Conservation (phyloP, 495 filamentous ascomycete genomes). For the Penicillium psychrofluorescens region DNA sequence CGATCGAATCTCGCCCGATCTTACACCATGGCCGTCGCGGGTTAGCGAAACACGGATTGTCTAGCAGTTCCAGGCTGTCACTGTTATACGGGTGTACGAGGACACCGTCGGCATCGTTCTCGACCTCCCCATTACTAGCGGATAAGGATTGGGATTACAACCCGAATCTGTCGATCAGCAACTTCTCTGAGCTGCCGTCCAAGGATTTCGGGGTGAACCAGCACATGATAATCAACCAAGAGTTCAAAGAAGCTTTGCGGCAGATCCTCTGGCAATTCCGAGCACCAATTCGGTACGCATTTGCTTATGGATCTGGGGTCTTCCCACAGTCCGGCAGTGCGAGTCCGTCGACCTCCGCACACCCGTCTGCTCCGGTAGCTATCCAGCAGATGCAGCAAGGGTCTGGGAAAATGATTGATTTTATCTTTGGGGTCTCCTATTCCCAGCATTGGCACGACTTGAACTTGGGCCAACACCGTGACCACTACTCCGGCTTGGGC, state of each 20-base stretch:
- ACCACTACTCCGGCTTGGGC: constrained; percentile 88
- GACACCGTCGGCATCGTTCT: constrained; percentile 26
- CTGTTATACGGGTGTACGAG: too few species aligned
- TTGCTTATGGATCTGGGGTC: constrained; percentile 95
- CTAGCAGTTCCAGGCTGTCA: background rate
- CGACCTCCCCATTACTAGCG: constrained; percentile 24
- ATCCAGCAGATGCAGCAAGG: constrained; percentile 77
- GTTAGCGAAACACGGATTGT: constrained; percentile 6
- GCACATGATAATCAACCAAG: constrained; percentile 86
- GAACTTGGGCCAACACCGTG: constrained; percentile 78
- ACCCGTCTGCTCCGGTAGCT: constrained; percentile 69
- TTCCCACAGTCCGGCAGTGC: constrained; percentile 68
- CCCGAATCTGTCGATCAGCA: constrained; percentile 63
- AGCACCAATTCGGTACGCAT: constrained; percentile 89
- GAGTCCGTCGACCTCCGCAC: constrained; percentile 43
- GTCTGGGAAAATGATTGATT: constrained; percentile 93
- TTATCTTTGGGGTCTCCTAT: constrained; percentile 93
- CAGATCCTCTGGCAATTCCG: constrained; percentile 88
- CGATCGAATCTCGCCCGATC: constrained; percentile 14
- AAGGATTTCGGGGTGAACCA: constrained; percentile 91
- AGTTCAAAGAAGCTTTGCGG: constrained; percentile 85
- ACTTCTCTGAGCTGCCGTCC: constrained; percentile 81
- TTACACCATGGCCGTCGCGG: constrained; percentile 10
- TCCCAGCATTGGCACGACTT: constrained; percentile 95
- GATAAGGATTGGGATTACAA: constrained; percentile 71